Evolutionary conservation across 345 rosid genomes (phyloP), one percentile per base, ranked within the genome.

Genomic region (Combretum micranthum): DNA sequence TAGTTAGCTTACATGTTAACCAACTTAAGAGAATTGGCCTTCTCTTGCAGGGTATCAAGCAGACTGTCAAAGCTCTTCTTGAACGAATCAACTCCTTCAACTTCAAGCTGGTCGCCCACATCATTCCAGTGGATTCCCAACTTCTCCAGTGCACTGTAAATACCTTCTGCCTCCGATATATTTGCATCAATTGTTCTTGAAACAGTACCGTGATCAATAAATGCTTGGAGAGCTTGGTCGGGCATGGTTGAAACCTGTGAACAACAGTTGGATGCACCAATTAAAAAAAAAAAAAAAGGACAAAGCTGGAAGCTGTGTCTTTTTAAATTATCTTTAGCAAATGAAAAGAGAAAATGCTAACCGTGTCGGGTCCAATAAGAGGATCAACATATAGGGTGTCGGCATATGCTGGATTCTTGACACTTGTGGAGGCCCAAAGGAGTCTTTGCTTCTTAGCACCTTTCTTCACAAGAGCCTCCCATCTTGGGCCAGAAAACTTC

Each of bases 371-470:
- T 62, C 98, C 98, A 12, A 88, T 80, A n/a, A 92, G 97, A 37
- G 98, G 96, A 64, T 72, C 83, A 2, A 92, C 97, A 44, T 92
- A 92, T 58, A 92, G 66, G 23, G 97, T 86, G 70, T 92, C 98
- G 0, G 88, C 72, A 72, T 93, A 93, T 63, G 99, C 91, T 50
- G 96, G 99, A 57, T 93, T 93, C 84, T 93, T 93, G 8, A 92
- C 98, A 48, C 97, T 88, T 52, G 98, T 92, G 18, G 98, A 92
- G 47, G 98, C 98, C 95, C 97, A 92, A 25, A 93, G 77, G 56
- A 93, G 69, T 53, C 96, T 83, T 75, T 93, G 99, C 72, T 86
- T 93, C 91, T 93, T 93, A 50, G 99, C 99, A 54, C 97, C 99
- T 59, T 93, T 93, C 75, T 89, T 85, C 68, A 80, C 86, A 37